Evolutionary conservation across 2,329 filamentous ascomycete genomes (phyloP), one percentile per base, ranked within the genome.

Genomic region (Xenoacremonium recifei): DNA sequence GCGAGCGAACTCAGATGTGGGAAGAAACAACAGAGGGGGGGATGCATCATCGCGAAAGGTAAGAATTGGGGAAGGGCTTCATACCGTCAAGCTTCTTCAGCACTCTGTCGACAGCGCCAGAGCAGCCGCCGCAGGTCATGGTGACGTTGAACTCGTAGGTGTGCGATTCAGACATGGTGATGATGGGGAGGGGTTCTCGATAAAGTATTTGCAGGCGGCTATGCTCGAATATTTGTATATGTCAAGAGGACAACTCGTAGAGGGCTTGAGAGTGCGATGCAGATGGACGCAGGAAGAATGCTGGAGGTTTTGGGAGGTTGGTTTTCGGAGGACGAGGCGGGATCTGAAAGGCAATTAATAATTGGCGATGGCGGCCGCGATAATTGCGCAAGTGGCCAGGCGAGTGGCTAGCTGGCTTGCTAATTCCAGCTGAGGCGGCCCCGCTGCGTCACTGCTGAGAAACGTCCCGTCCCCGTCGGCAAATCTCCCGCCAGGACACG

Each of bases 71-170:
- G 6, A n/a, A 15, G 29, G 7, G 29, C 29, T 6, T 9, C 80
- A 52, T 64, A 95, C 91, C 90, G 16, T 95, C 86, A 3, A 95
- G 82, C 73, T 89, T 96, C 75, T 88, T 92, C 52, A 99, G 82
- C 34, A 96, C 90, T 39, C 90, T 81, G 70, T 95, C 87, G 33
- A 99, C 79, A 54, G 93, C 93, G 61, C 91, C 90, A 34, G 91
- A 96, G 84, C 93, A 99, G 67, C 93, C 93, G 64, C 88, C 82
- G 73, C 93, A 99, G 77, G 76, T 87, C 93, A 99, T 99, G 69
- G 75, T 77, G 67, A 97, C 82, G 70, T 91, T 84, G 77, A 97
- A 97, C 69, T 93, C 89, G 85, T 97, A 97, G 56, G 82, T 88
- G 76, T 96, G 89, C 32, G 57, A 88, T 54, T 85, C 82, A 46